Conservation (phyloP, 306 rosid genomes). For the Lagenaria siceraria region DNA sequence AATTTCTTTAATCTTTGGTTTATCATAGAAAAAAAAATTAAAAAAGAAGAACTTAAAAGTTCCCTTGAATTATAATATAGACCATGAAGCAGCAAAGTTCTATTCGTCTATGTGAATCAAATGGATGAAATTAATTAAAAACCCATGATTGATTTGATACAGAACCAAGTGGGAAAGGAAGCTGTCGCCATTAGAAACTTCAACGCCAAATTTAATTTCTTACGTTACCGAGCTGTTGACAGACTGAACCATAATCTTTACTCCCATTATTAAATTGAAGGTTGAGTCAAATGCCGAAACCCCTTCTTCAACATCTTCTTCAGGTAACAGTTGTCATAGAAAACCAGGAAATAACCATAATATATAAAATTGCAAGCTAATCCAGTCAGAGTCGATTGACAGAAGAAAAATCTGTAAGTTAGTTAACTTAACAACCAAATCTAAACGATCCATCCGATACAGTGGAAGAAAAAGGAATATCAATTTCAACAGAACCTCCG, state of each 20-base stretch:
- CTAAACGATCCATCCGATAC: not conserved
- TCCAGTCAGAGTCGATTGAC: not conserved
- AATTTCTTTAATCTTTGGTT: not conserved
- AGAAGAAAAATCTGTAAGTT: not conserved
- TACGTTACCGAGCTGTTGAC: constrained; percentile 1
- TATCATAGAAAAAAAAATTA: not conserved
- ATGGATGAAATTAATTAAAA: not conserved
- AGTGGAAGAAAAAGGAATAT: not conserved
- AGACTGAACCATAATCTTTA: not conserved
- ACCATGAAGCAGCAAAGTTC: not conserved
- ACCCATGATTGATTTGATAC: not conserved
- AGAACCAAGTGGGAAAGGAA: not conserved
- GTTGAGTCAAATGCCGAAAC: not conserved
- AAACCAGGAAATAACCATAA: not conserved
- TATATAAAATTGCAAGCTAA: not conserved
- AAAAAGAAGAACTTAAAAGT: too few species aligned
- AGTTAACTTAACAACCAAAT: not conserved
- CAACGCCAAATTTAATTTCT: not conserved
- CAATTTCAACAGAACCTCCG: not conserved
- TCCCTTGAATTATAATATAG: not conserved
- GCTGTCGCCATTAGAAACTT: constrained; percentile 4
- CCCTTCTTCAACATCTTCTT: too few species aligned
- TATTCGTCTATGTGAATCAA: not conserved
- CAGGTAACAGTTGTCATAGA: not conserved
- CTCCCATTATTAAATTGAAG: not conserved